These are phyloP conservation scores for Citrus trifoliata DNA, from an alignment of 345 rosid species.

Conservation along the genomic window DNA sequence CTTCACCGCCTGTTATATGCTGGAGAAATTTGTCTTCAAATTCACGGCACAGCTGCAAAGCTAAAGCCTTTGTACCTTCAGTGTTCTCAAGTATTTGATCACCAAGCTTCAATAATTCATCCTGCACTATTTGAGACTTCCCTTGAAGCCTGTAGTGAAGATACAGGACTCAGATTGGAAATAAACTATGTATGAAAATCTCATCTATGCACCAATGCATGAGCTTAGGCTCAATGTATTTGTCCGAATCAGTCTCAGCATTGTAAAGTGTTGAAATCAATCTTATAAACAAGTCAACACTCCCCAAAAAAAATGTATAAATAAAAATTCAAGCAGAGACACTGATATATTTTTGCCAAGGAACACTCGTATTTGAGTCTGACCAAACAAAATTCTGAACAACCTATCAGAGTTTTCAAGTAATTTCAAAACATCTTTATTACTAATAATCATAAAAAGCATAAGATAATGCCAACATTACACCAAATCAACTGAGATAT, in stretches of 20 bases:
- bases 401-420: background rate
- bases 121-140: slow-evolving; percentile 80
- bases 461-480: background rate
- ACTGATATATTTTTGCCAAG: background rate
- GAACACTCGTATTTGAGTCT: background rate
- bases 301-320: background rate
- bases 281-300: background rate
- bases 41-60: slow-evolving; percentile 98
- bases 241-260: background rate
- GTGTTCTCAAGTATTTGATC: slow-evolving; percentile 76
- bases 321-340: background rate
- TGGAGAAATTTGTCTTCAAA: slow-evolving; percentile 96
- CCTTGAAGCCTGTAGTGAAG: slow-evolving; percentile 74
- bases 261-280: background rate
- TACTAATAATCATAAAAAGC: background rate
- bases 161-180: background rate
- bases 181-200: background rate
- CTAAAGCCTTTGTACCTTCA: slow-evolving; percentile 96
- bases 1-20: slow-evolving; percentile 91
- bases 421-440: background rate
- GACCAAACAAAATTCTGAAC: background rate
- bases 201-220: background rate
- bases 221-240: background rate
- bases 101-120: slow-evolving; percentile 87
- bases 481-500: background rate